These are phyloP conservation scores for Phyllosticta ampelicida DNA, from an alignment of 2,329 filamentous ascomycete species.

Conservation along the genomic window DNA sequence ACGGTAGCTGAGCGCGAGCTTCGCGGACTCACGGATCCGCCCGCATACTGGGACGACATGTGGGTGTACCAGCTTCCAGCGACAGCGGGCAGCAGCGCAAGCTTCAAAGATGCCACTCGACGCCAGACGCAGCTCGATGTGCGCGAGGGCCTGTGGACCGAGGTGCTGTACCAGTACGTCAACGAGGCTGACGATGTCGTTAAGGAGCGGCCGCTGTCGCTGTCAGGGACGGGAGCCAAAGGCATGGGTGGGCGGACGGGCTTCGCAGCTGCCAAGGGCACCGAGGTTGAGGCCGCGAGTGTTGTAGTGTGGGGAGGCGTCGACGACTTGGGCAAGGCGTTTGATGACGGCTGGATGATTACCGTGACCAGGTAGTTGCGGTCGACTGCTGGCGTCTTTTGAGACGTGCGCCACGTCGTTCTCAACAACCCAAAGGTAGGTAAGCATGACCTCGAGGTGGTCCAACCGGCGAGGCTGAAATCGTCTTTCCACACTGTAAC, in stretches of 20 bases:
- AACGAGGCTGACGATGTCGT: slow-evolving; percentile 35
- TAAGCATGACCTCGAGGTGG: background rate
- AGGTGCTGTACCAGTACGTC: slow-evolving; percentile 37
- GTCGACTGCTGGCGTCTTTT: background rate
- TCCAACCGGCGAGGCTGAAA: no score
- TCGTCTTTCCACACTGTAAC: no score
- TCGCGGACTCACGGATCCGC: background rate
- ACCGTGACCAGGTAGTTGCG: slow-evolving; percentile 24
- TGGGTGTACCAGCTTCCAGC: slow-evolving; percentile 45
- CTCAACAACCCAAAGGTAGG: background rate
- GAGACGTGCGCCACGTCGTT: no score
- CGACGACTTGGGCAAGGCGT: slow-evolving; percentile 30
- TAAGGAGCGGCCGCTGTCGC: slow-evolving; percentile 26
- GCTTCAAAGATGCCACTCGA: slow-evolving; percentile 41
- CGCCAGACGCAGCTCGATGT: slow-evolving; percentile 35
- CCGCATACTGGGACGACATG: slow-evolving; percentile 30
- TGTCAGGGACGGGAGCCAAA: slow-evolving; percentile 27
- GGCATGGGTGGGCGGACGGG: slow-evolving; percentile 31
- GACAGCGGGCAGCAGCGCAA: slow-evolving; percentile 35
- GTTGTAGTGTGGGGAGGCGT: slow-evolving; percentile 45
- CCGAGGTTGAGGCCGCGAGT: slow-evolving; percentile 37
- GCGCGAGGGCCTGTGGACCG: slow-evolving; percentile 40
- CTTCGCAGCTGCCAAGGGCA: slow-evolving; percentile 29
- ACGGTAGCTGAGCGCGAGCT: slow-evolving; percentile 6
- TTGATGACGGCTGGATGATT: slow-evolving; percentile 34